Evolutionary conservation across 1,284 basidiomycete species (phyloP).

Genomic region (Singerocomus inundabilis): DNA sequence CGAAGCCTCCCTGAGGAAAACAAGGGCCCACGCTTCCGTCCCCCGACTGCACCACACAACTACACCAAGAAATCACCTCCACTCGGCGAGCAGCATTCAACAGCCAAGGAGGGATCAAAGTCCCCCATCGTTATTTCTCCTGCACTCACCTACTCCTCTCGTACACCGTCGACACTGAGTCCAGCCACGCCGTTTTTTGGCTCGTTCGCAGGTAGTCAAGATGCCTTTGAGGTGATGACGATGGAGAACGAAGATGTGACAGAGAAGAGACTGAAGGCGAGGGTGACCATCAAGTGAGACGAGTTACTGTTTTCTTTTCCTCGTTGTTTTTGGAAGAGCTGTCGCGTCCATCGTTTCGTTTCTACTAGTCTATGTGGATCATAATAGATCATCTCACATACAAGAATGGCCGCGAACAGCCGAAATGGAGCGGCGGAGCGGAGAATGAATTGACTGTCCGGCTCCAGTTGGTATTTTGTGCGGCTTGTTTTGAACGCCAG

Average conservation of each 20-base stretch:
- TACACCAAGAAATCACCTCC: constrained; percentile 17
- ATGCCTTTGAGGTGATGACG: constrained; percentile 27
- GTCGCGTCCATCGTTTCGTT: constrained; percentile 10
- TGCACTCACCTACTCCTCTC: constrained; percentile 58
- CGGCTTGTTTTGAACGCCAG: constrained; percentile 5
- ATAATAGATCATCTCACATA: no score
- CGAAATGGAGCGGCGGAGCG: constrained; percentile 7
- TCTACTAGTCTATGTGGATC: constrained; percentile 9
- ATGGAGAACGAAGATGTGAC: constrained; percentile 22
- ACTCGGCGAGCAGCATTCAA: constrained; percentile 11
- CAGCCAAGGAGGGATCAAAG: constrained; percentile 20
- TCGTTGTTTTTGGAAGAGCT: constrained; percentile 12
- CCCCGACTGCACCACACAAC: constrained; percentile 13
- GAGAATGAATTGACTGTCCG: constrained; percentile 18
- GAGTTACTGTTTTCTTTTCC: constrained; percentile 4
- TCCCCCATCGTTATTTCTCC: constrained; percentile 54
- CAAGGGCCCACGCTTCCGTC: constrained; percentile 5
- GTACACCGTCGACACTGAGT: constrained; percentile 59
- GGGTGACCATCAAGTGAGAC: constrained; percentile 20
- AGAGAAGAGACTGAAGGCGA: constrained; percentile 28
- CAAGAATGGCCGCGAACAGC: no score
- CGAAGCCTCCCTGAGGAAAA: constrained; percentile 5
- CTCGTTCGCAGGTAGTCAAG: constrained; percentile 28
- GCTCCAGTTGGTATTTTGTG: constrained; percentile 4
- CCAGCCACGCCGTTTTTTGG: constrained; percentile 60